Percentiles rank a stretch among this genome's conserved stretches.
phyloP scores from a whole-genome alignment of 225 moss, liverwort and hornwort species.

The Climacium dendroides region DNA sequence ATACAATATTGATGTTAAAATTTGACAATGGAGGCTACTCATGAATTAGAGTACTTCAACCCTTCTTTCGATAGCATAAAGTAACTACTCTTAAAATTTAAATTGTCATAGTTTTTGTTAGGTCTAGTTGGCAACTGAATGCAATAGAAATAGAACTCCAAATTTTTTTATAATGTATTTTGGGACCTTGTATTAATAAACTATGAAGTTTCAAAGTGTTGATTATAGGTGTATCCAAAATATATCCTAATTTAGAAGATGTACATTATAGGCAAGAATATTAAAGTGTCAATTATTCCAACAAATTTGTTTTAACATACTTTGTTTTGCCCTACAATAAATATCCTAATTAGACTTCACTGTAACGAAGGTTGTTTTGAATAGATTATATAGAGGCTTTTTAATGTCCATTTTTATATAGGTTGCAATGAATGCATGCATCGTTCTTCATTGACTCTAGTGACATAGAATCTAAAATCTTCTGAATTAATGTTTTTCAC shows the following conservation, averaged over 20 bases:
- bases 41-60: background rate
- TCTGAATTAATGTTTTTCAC: background rate
- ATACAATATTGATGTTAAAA: background rate
- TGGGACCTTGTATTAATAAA: background rate
- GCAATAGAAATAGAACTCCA: background rate
- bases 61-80: background rate
- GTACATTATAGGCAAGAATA: background rate
- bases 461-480: background rate
- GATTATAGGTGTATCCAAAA: background rate
- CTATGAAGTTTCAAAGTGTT: background rate
- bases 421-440: background rate
- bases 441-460: background rate
- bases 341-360: background rate
- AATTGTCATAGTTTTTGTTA: background rate
- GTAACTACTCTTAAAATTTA: background rate
- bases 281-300: background rate
- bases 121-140: background rate
- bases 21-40: background rate
- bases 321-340: rapidly evolving
- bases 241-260: background rate
- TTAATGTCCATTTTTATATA: background rate
- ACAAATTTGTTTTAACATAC: background rate
- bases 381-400: background rate
- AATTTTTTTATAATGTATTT: no score
- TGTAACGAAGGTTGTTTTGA: background rate